Conservation (phyloP, 495 filamentous ascomycete genomes). For the Aspergillus campestris region DNA sequence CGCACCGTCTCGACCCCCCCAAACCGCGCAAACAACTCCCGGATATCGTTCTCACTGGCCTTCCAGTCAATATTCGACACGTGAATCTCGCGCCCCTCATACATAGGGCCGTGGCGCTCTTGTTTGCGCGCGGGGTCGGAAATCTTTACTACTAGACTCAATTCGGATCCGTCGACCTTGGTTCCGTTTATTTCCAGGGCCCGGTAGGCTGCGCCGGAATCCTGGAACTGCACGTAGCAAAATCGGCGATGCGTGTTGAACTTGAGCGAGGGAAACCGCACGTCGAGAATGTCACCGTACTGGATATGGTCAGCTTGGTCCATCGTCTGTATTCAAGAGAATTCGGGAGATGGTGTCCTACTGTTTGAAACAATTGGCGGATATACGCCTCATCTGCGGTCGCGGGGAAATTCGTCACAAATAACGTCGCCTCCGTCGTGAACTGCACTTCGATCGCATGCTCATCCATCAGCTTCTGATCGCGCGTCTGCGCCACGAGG, state of each 20-base stretch:
- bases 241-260: constrained; percentile 82
- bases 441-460: constrained; percentile 61
- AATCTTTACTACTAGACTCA: constrained; percentile 65
- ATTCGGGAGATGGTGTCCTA: constrained; percentile 18
- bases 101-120: constrained; percentile 67
- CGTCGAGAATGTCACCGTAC: constrained; percentile 73
- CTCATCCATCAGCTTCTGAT: constrained; percentile 66
- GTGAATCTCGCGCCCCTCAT: constrained; percentile 83
- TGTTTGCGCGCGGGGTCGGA: constrained; percentile 75
- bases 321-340: not conserved
- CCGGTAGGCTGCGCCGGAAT: constrained; percentile 49
- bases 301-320: constrained; percentile 7
- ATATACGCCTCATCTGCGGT: constrained; percentile 76
- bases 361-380: constrained; percentile 60
- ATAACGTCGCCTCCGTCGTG: constrained; percentile 70
- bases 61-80: constrained; percentile 63
- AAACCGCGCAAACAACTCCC: constrained; percentile 60
- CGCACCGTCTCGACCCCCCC: constrained; percentile 64
- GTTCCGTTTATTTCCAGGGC: constrained; percentile 66
- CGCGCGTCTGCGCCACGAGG: constrained; percentile 65
- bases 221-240: constrained; percentile 84
- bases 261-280: constrained; percentile 87
- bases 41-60: constrained; percentile 58
- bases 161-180: constrained; percentile 48
- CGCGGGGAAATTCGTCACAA: constrained; percentile 85